Percentiles rank a stretch among this genome's conserved stretches.
phyloP scores from a whole-genome alignment of 805 yeast species.

The Candida sanyiensis region DNA sequence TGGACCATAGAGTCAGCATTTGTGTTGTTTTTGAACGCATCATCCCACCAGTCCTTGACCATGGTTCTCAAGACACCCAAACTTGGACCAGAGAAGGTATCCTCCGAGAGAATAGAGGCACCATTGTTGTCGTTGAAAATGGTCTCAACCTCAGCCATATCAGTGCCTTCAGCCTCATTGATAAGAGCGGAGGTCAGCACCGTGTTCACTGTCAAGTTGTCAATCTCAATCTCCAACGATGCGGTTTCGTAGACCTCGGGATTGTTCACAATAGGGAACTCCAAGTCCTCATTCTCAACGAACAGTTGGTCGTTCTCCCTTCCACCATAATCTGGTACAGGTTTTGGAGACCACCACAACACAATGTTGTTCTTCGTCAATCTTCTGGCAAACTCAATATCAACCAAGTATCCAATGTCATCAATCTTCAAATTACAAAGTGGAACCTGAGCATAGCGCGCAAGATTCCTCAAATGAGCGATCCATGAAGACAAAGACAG shows the following conservation, averaged over 20 bases:
- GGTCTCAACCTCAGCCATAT: constrained; percentile 47
- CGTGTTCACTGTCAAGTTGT: constrained; percentile 80
- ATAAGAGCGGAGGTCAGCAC: constrained; percentile 77
- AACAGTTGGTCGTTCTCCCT: constrained; percentile 51
- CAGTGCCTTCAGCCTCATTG: constrained; percentile 85
- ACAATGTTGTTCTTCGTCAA: constrained; percentile 60
- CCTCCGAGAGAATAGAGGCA: constrained; percentile 54
- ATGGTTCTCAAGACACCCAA: constrained; percentile 61
- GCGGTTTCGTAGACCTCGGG: constrained; percentile 79
- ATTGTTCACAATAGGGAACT: constrained; percentile 65
- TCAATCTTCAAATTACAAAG: constrained; percentile 79
- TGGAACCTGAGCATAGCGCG: constrained; percentile 77
- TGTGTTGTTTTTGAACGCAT: constrained; percentile 58
- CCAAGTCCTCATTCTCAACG: constrained; percentile 51
- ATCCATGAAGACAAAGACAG: constrained; percentile 73
- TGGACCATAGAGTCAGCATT: constrained; percentile 84
- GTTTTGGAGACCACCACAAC: constrained; percentile 89
- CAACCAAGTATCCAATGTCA: constrained; percentile 73
- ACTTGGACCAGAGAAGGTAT: constrained; percentile 76
- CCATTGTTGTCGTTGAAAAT: constrained; percentile 27
- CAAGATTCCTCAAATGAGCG: constrained; percentile 53
- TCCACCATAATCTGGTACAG: constrained; percentile 84
- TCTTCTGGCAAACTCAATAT: constrained; percentile 78
- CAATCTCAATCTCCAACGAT: constrained; percentile 69
- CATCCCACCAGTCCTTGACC: constrained; percentile 92